A percentile compares a stretch with the other conserved stretches of the same genome.
Conservation (phyloP, 2,329 filamentous ascomycete species). For the Curvularia sp. region DNA sequence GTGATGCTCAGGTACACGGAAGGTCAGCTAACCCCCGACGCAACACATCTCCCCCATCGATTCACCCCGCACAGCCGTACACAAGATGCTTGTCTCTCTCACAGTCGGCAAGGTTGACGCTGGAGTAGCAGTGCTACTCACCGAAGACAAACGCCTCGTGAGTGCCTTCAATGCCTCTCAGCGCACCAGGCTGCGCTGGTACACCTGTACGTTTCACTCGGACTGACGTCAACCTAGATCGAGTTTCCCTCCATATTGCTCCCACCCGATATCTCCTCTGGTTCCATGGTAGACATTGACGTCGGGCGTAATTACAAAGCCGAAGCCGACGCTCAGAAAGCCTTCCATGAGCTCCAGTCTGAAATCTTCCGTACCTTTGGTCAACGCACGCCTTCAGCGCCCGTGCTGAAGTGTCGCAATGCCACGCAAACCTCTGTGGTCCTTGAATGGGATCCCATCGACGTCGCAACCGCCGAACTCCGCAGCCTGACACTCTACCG, state of each 20-base stretch:
- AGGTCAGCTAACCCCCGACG: constrained; percentile 10
- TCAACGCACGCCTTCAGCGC: constrained; percentile 74
- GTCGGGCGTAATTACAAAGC: constrained; percentile 85
- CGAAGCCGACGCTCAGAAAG: constrained; percentile 74
- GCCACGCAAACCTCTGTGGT: constrained; percentile 98
- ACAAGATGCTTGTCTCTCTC: constrained; percentile 89
- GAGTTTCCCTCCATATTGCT: constrained; percentile 98
- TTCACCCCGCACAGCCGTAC: constrained; percentile 9
- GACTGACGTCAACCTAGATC: constrained; percentile 67
- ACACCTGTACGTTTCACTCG: constrained; percentile 17
- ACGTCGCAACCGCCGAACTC: constrained; percentile 89
- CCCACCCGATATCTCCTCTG: constrained; percentile 91
- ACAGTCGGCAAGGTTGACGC: constrained; percentile 99
- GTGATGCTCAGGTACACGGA: constrained; percentile 16
- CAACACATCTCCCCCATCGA: constrained; percentile 6
- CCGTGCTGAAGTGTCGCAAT: constrained; percentile 89
- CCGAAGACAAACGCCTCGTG: constrained; percentile 95
- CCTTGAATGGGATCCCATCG: constrained; percentile 95
- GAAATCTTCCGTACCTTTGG: constrained; percentile 89
- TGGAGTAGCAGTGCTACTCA: constrained; percentile 94
- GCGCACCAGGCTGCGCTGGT: constrained; percentile 8
- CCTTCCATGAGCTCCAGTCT: constrained; percentile 85
- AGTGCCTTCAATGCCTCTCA: constrained; percentile 46
- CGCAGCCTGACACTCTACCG: constrained; percentile 89
- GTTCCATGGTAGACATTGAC: constrained; percentile 97